Base-by-base conservation (phyloP, 2,329 filamentous ascomycete species). In the Paraconiothyrium sp. region DNA sequence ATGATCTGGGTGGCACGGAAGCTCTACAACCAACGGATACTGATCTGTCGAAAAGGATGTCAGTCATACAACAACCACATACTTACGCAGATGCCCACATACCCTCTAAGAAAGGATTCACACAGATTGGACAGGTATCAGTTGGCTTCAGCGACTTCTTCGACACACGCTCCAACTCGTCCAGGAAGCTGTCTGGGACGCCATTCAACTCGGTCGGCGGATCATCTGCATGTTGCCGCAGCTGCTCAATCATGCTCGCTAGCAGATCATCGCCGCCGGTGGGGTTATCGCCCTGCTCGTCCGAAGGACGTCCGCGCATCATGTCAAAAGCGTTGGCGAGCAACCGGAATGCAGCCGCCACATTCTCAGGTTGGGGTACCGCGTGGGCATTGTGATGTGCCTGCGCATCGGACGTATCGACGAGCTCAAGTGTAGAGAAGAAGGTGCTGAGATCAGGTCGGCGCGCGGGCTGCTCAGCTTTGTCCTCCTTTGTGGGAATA, bases 381-480 rank as follows among this genome's bases (percentile, higher is more conserved):
- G 88, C 85, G 74, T 89, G 78, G n/a, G 81, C 79, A 69, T 89
- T 86, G 57, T 83, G 82, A 47, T 84, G 85, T 49, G 78, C 70
- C 59, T 79, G 76, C 7, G 81, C 77, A 71, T 84, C 82, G 34
- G 83, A 84, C 9, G 84, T 87, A 63, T 84, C 83, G 34, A 84
- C 80, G 59, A 88, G 84, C 68, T 89, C 85, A 62, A 90, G 85
- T 48, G 85, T 85, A 60, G 84, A 83, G 79, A 89, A 89, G 81
- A 90, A 90, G 69, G 87, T 88, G 44, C 85, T 87, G 44, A 90
- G 84, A 74, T 90, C 88, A 32, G 88, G 88, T 55, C 87, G 85
- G 65, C 86, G 86, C 57, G 79, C 78, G 37, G 77, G 76, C 20
- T 78, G 78, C 64, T 73, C 72, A 57, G 75, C 66, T 59, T 72